These are phyloP conservation scores for Fennellomyces sp. DNA, from an alignment of 371 early-diverging fungal species.

Conservation along the genomic window DNA sequence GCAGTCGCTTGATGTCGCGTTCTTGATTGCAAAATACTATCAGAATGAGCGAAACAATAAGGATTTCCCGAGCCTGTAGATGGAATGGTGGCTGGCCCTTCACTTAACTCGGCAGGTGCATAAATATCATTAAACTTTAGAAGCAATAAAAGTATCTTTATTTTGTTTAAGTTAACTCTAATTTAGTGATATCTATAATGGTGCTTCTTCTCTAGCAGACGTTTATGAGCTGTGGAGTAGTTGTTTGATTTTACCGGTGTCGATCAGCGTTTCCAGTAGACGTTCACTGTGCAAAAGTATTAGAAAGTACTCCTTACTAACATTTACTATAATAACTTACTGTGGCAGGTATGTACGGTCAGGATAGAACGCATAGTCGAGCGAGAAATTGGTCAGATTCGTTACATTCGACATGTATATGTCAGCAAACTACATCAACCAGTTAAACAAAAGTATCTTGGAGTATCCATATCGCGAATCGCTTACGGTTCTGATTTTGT, in stretches of 20 bases:
- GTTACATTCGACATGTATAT: slow-evolving; percentile 63
- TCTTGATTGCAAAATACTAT: slow-evolving; percentile 89
- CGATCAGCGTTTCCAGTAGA: slow-evolving; percentile 47
- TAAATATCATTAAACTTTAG: neutral
- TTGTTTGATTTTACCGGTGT: slow-evolving; percentile 33
- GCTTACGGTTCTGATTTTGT: slow-evolving; percentile 55
- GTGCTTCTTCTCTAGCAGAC: neutral
- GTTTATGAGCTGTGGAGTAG: neutral
- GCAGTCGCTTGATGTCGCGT: slow-evolving; percentile 95
- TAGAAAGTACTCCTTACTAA: neutral
- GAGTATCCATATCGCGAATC: too few relatives aligned
- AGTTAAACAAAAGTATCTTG: too few relatives aligned
- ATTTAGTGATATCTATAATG: neutral
- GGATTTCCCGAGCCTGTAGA: slow-evolving; percentile 40
- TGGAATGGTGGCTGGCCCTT: neutral
- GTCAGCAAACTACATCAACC: slow-evolving; percentile 33
- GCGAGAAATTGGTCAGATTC: slow-evolving; percentile 56
- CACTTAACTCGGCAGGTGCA: neutral
- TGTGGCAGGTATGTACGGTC: slow-evolving; percentile 65
- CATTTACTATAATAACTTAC: slow-evolving; percentile 30
- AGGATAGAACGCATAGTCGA: slow-evolving; percentile 69
- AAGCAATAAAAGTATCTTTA: neutral
- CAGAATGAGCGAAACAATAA: slow-evolving; percentile 59
- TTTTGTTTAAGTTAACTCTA: neutral
- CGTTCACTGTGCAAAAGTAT: slow-evolving; percentile 32